Base-by-base conservation (phyloP, 371 early-diverging fungal species). In the Actinomucor elegans region DNA sequence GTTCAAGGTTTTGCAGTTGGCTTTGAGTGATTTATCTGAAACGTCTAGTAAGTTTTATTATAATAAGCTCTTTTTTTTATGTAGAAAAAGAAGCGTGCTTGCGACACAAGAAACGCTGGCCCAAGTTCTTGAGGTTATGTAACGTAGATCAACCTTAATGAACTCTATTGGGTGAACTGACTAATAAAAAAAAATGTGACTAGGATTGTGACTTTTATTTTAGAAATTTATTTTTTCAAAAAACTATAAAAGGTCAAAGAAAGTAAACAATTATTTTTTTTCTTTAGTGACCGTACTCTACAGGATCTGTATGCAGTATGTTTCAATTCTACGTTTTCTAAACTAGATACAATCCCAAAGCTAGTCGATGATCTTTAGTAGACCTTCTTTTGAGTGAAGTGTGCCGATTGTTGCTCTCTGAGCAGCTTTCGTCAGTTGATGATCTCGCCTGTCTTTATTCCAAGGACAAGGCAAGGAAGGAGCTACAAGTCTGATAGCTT, bases 261-360 rank as follows among this genome's bases (percentile, higher is more conserved):
- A 61, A 61, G 61, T 55, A 50, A 51, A 45, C 61, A 61, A 61
- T 24, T 5, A 1, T 0, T 6, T 47, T 62, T 62, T 64, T 66
- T 69, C 70, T 57, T 73, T 65, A 73, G 69, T 66, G 69, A 69
- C 70, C 73, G 73, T 73, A 69, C 73, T 73, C 73, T 69, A 69
- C 73, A 73, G 73, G 73, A 73, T 73, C 70, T 73, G 73, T 73
- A 73, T 73, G 67, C 73, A 73, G 73, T 73, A 73, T 67, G 67
- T 69, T 51, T 61, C 73, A 62, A 61, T 67, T 73, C 70, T 69
- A 69, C 63, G 73, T 73, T 73, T 73, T 66, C 53, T 48, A 73
- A 73, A 73, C 73, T 54, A 69, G 73, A 73, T 69, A 64, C 67
- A 61, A 50, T 56, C 43, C 51, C 56, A 66, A 62, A 64, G 73